Evolutionary conservation across 768 basidiomycete genomes (phyloP).

Genomic region (Agaricus blazei): DNA sequence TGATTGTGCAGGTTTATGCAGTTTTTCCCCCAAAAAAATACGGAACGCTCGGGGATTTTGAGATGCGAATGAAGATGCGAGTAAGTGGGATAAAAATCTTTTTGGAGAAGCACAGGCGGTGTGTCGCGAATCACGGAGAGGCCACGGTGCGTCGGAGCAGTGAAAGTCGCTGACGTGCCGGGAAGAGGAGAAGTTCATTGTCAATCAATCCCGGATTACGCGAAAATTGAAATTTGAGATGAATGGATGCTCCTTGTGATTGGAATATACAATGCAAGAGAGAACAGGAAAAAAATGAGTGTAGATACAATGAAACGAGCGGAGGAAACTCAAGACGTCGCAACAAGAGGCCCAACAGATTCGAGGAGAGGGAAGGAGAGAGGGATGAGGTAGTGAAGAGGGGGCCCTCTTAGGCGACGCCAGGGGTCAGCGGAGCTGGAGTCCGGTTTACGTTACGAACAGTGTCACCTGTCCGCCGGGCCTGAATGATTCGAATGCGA

Average conservation of each 20-base stretch:
- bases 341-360: slow-evolving; percentile 6
- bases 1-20: too few species aligned
- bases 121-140: background rate
- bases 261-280: slow-evolving; percentile 6
- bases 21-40: too few species aligned
- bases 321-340: background rate
- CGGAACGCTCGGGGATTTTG: too few species aligned
- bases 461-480: slow-evolving; percentile 79
- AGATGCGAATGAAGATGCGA: background rate
- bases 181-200: slow-evolving; percentile 3
- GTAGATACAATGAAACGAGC: slow-evolving; percentile 1
- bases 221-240: background rate
- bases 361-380: slow-evolving; percentile 5
- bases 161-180: slow-evolving; percentile 1
- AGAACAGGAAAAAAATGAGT: background rate
- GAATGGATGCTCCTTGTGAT: slow-evolving; percentile 6
- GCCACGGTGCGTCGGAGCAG: background rate
- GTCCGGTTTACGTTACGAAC: slow-evolving; percentile 55
- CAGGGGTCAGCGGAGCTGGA: background rate
- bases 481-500: slow-evolving; percentile 84
- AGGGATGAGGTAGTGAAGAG: background rate
- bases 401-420: background rate
- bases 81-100: background rate
- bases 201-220: slow-evolving; percentile 6
- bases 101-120: background rate